Conservation (phyloP, 1,284 basidiomycete genomes). For the Apiotrichum siamense region DNA sequence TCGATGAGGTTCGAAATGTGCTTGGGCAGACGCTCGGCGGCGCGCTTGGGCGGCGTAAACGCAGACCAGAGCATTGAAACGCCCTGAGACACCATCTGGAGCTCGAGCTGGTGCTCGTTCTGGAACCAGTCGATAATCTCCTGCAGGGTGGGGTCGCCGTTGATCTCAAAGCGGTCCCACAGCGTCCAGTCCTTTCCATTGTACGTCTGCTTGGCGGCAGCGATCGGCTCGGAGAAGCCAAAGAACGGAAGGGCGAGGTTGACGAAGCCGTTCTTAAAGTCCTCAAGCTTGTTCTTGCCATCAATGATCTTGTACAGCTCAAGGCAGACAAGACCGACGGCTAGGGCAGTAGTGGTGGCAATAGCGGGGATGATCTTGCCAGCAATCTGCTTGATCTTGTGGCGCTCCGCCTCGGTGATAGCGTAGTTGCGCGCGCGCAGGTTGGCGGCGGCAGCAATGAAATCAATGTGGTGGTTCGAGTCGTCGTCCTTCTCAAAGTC, state of each 20-base stretch:
- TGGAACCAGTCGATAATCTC: conserved; percentile 83
- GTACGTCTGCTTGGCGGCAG: conserved; percentile 82
- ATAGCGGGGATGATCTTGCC: conserved; percentile 99
- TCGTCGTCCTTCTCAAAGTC: conserved; percentile 99
- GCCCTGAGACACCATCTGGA: conserved; percentile 94
- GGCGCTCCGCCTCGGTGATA: conserved; percentile 80
- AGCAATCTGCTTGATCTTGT: conserved; percentile 96
- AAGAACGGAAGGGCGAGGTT: conserved; percentile 98
- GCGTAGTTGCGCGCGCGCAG: conserved; percentile 93
- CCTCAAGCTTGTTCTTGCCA: conserved; percentile 83
- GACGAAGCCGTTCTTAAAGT: conserved; percentile 98
- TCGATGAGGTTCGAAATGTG: conserved; percentile 87
- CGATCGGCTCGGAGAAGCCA: conserved; percentile 97
- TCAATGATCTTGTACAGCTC: conserved; percentile 99
- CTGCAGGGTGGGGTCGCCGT: conserved; percentile 78
- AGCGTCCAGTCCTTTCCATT: conserved; percentile 88
- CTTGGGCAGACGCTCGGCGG: conserved; percentile 79
- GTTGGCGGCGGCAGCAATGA: conserved; percentile 97
- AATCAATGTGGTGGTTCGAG: conserved; percentile 96
- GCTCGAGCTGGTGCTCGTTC: conserved; percentile 74
- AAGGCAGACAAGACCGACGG: conserved; percentile 90
- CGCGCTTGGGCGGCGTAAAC: conserved; percentile 87
- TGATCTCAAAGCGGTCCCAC: conserved; percentile 96
- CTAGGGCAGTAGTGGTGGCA: conserved; percentile 93
- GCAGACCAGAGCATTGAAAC: conserved; percentile 98